phyloP scores from a whole-genome alignment of 148 eudicot species.

The Heliosperma pusillum region DNA sequence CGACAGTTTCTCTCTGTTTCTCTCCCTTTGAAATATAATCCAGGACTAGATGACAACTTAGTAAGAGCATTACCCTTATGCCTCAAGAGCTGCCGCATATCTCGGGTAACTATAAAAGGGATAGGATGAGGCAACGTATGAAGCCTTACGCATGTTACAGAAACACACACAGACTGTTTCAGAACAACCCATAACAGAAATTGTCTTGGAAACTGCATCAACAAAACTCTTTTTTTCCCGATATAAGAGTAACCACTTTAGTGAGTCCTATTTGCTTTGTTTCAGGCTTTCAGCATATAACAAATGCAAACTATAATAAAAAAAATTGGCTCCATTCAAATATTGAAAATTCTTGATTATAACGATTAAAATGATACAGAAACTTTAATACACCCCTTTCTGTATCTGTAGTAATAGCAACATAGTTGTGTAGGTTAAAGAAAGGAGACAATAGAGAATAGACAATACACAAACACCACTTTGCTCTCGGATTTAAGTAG shows the following conservation, averaged over 20 bases:
- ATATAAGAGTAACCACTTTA: background rate
- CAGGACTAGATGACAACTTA: background rate
- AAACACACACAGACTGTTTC: background rate
- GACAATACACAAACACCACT: background rate
- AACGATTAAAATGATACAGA: background rate
- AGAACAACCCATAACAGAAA: background rate
- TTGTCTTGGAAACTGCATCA: background rate
- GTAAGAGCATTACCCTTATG: background rate
- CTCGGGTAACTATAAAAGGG: background rate
- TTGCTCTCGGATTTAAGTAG: background rate
- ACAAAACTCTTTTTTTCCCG: background rate
- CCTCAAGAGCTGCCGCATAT: conserved; percentile 2
- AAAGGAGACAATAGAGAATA: background rate
- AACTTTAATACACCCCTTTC: background rate
- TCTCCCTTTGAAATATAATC: background rate
- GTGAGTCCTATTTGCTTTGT: background rate
- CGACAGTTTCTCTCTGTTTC: background rate
- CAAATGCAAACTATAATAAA: background rate
- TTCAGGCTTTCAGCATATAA: background rate
- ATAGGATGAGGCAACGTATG: background rate
- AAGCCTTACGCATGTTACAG: background rate
- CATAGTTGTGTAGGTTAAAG: background rate
- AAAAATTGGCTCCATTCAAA: background rate
- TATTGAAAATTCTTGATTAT: background rate
- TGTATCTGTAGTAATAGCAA: background rate